Evolutionary conservation across 306 rosid species (phyloP), one percentile per base, ranked within the genome.

Genomic region (Erythrophleum fordii): DNA sequence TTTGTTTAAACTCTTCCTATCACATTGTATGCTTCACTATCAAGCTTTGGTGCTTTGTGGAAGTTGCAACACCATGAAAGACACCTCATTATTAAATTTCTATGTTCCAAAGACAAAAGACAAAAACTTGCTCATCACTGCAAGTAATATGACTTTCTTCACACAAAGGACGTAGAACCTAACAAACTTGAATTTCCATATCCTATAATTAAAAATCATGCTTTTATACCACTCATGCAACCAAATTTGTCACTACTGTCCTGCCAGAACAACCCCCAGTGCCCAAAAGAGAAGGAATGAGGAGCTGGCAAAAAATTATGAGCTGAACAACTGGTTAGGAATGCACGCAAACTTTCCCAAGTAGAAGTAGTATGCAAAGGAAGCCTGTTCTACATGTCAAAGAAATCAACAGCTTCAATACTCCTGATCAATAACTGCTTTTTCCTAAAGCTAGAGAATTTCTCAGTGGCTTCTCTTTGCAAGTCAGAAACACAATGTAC

Each of bases 381-480:
- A 58, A 89, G 78, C 48, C 73, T 79, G 62, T 84, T 84, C 84
- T 87, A 91, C 85, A 77, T 37, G 78, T 83, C 89, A 62, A 79
- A 80, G 46, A 87, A 77, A 78, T 80, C 80, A 51, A 88, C 37
- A 35, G 25, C n/a, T 37, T 66, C 17, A 46, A 4, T 41, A 80
- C 89, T 91, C 48, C 85, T 72, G 72, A 85, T 83, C 74, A 81
- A 84, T 77, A 85, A 79, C 64, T 83, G 78, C 13, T 76, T 90
- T 79, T 79, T 80, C 81, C 83, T 86, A 65, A 95, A 84, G 85
- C 72, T 76, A 56, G 85, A 67, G n/a, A 93, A 58, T 66, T 87
- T 86, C 72, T 74, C 85, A 73, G 70, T 56, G 68, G 92, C 95
- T 83, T 92, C 93, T 85, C 87, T 85, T 80, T 87, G 97, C 71